Base-by-base conservation (phyloP, 2,329 filamentous ascomycete species). In the Paracorniculantispora psalliotae region DNA sequence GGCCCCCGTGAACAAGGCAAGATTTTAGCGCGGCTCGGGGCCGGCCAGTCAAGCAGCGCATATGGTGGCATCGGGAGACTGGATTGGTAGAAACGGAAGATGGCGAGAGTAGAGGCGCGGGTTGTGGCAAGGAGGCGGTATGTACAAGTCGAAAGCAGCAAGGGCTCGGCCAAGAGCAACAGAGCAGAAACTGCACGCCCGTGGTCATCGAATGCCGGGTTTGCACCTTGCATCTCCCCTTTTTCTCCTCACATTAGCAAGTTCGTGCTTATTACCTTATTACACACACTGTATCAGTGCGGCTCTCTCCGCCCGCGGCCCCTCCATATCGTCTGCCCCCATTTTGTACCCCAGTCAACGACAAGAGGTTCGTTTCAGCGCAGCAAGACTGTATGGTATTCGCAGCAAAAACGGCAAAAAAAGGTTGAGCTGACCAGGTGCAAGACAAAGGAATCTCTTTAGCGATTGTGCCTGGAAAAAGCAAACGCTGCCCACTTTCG, bases 31-130 rank as follows among this genome's bases (percentile, higher is more conserved):
- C 57, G 48, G 57, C 21, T 33, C 33, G n/a, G 25, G 28, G 49
- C 9, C 3, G 21, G 30, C 57, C 57, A 59, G 49, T 59, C n/a
- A 47, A 59, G 39, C 48, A 28, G 41, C 30, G 33, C 57, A 59
- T 59, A 52, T 53, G 48, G 48, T 48, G 39, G 48, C 17, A 50
- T 48, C 23, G 23, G 19, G 13, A n/a, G 21, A 17, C 28, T 15
- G 57, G 57, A 59, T 59, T 59, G 57, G 57, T 35, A 37, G 30
- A 47, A 10, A 3, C 9, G 19, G 26, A 21, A 25, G 3, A 25
- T 37, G 25, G 2, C 47, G 17, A 23, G 17, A 17, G 47, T 12
- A 6, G 9, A 30, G 5, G 37, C 23, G 41, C 37, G 44, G 28
- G 25, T 15, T 15, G n/a, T 54, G 35, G 26, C 28, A n/a, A 49